Base-by-base conservation (phyloP, 2,329 filamentous ascomycete genomes). In the Bipolaris zeicola region DNA sequence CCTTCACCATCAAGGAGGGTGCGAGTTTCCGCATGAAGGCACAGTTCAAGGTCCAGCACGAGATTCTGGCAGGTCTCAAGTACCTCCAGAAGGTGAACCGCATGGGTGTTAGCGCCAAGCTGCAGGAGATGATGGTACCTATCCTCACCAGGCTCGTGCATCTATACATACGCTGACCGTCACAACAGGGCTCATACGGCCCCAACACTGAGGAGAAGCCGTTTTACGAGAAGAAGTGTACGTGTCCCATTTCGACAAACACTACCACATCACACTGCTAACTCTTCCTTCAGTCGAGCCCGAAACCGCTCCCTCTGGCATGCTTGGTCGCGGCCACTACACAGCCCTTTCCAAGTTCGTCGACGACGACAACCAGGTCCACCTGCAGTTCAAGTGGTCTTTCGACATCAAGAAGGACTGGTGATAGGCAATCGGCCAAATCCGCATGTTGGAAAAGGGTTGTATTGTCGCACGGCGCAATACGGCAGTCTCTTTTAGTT, bases 331-430 rank as follows among this genome's bases (percentile, higher is more conserved):
- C 60, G 95, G 92, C 63, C 88, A 92, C 79, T 99, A 99, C 84
- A 89, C 90, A 59, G 93, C 93, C 62, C 79, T 88, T 60, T 96
- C 92, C 65, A 92, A 87, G 78, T 99, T 99, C 77, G 85, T 96
- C 61, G 95, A 99, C 75, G 95, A 99, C 72, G 95, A 99, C 80
- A 89, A 95, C 77, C 88, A 92, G 79, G 88, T 85, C 63, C 93
- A 99, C 79, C 83, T 99, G 62, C 84, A 89, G 75, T 99, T 99
- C 77, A 90, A 96, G 71, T 99, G 95, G 95, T 87, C 89, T 60
- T 98, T 99, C 72, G 90, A 97, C 74, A 96, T 99, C 76, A 85
- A 89, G 80, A 99, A 98, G 85, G 91, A 96, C 76, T 98, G 95
- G 95, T 91, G 87, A 65, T 66, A 36, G 60, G 55, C 56, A 45